These are phyloP conservation scores for Fusarium sp. DNA, from an alignment of 2,329 filamentous ascomycete genomes.

Conservation along the genomic window DNA sequence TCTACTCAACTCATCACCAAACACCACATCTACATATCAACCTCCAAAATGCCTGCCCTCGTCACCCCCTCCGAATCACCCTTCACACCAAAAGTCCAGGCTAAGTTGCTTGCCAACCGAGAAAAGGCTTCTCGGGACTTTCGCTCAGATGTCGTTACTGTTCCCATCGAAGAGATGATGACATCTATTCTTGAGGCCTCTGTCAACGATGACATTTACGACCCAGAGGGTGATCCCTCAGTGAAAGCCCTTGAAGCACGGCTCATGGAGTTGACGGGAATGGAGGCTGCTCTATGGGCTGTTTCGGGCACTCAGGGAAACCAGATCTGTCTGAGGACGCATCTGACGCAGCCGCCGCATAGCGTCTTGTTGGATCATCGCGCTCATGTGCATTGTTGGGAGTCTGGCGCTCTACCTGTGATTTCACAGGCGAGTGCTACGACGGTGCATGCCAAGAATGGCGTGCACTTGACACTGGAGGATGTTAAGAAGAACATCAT, in stretches of 20 bases:
- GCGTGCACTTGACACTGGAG: slow-evolving; percentile 76
- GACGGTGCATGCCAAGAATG: slow-evolving; percentile 74
- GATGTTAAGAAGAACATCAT: slow-evolving; percentile 66
- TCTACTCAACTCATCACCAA: background rate
- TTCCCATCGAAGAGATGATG: slow-evolving; percentile 44
- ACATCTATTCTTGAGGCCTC: slow-evolving; percentile 44
- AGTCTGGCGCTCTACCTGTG: slow-evolving; percentile 71
- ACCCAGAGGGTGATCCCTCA: slow-evolving; percentile 41
- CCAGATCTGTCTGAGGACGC: slow-evolving; percentile 44
- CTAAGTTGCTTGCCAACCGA: slow-evolving; percentile 14
- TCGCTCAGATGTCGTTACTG: slow-evolving; percentile 45
- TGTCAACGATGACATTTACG: slow-evolving; percentile 46
- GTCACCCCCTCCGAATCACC: slow-evolving; percentile 9
- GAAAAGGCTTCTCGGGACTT: slow-evolving; percentile 41
- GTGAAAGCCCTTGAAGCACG: slow-evolving; percentile 41
- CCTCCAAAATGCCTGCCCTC: slow-evolving; percentile 19
- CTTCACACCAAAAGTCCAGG: slow-evolving; percentile 22
- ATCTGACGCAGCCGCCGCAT: slow-evolving; percentile 45
- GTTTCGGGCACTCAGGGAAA: slow-evolving; percentile 45
- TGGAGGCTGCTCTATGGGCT: slow-evolving; percentile 44
- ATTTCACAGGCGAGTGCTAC: slow-evolving; percentile 76
- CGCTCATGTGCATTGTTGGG: slow-evolving; percentile 77
- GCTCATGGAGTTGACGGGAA: slow-evolving; percentile 41
- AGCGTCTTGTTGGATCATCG: slow-evolving; percentile 66
- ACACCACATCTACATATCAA: background rate